These are phyloP conservation scores for Penicillium maclennaniae DNA, from an alignment of 495 filamentous ascomycete species.

Conservation along the genomic window DNA sequence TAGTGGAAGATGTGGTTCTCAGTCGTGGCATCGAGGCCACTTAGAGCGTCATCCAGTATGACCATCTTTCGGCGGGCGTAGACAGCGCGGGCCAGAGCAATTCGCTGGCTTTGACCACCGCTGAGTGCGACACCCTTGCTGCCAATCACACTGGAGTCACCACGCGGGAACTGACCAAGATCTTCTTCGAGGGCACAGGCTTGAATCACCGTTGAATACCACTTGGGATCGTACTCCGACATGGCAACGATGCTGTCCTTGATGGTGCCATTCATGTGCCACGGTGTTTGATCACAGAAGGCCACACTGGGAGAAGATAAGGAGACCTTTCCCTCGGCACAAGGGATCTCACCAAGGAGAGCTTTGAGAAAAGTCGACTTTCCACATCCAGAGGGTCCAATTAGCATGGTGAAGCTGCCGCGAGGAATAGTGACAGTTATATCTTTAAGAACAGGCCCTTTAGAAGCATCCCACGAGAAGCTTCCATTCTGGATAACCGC, in stretches of 20 bases:
- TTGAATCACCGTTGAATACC: constrained; percentile 61
- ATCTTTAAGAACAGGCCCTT: constrained; percentile 40
- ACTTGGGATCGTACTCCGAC: constrained; percentile 48
- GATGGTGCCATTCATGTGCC: constrained; percentile 57
- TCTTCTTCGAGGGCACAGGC: constrained; percentile 60
- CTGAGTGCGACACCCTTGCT: constrained; percentile 62
- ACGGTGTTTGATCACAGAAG: constrained; percentile 51
- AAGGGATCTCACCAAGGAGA: constrained; percentile 53
- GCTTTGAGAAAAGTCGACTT: constrained; percentile 57
- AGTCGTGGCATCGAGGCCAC: constrained; percentile 56
- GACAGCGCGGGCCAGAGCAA: constrained; percentile 56
- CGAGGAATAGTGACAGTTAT: constrained; percentile 39
- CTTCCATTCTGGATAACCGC: constrained; percentile 43
- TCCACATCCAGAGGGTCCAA: constrained; percentile 59
- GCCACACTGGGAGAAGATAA: constrained; percentile 40
- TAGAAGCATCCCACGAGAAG: constrained; percentile 50
- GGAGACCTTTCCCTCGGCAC: constrained; percentile 38
- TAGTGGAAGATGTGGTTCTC: constrained; percentile 57
- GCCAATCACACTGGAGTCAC: constrained; percentile 58
- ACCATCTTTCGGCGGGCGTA: constrained; percentile 54
- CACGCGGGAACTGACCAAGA: constrained; percentile 49
- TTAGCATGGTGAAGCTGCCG: constrained; percentile 45
- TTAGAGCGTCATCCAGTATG: constrained; percentile 59
- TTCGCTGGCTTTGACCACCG: constrained; percentile 64
- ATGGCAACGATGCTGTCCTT: constrained; percentile 55